Evolutionary conservation across 2,329 filamentous ascomycete species (phyloP).

Genomic region (Nothophaeocryptopus gaeumannii): DNA sequence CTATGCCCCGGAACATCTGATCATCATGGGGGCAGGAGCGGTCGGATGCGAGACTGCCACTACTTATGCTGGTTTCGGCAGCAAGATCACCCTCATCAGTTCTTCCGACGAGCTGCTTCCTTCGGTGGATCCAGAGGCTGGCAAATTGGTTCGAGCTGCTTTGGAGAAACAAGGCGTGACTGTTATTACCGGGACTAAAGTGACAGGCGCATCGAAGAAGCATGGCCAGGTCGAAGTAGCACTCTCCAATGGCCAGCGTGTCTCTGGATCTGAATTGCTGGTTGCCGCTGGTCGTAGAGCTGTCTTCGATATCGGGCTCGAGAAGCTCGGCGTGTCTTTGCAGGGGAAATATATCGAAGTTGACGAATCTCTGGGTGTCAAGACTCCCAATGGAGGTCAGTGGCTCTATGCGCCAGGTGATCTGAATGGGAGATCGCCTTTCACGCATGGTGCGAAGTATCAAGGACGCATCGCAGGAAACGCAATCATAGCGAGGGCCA

Average conservation of each 20-base stretch:
- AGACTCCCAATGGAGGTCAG: background rate
- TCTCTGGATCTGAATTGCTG: constrained; percentile 1
- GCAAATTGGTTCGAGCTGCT: background rate
- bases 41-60: constrained; percentile 5
- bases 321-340: background rate
- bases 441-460: constrained; percentile 8
- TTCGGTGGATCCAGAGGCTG: background rate
- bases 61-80: constrained; percentile 1
- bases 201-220: background rate
- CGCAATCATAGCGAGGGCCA: background rate
- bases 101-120: background rate
- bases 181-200: background rate
- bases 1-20: constrained; percentile 1
- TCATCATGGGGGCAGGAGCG: constrained; percentile 3
- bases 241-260: background rate
- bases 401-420: constrained; percentile 9
- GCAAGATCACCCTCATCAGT: constrained; percentile 2
- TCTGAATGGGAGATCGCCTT: constrained; percentile 4
- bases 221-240: background rate
- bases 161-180: background rate
- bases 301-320: constrained; percentile 1
- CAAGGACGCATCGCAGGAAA: constrained; percentile 4
- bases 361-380: constrained; percentile 1
- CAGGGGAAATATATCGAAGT: background rate
- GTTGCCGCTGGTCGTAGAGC: constrained; percentile 4